Base-by-base conservation (phyloP, 2,329 filamentous ascomycete genomes). In the Fusarium solani-melongenae region DNA sequence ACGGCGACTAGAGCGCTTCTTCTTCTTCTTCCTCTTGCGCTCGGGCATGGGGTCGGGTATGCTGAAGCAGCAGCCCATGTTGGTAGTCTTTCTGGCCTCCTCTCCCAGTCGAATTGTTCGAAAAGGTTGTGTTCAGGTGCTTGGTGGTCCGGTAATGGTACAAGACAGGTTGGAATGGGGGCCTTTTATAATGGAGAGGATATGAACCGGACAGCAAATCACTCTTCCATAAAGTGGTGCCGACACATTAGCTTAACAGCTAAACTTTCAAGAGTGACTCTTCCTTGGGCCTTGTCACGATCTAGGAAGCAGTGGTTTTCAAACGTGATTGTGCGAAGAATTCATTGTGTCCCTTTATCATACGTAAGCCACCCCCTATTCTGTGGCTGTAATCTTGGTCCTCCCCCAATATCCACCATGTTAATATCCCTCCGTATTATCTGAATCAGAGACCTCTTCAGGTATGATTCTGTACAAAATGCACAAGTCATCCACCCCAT, bases 21-120 rank as follows among this genome's bases (percentile, higher is more conserved):
- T 17, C 38, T 39, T 41, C 39, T 22, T 44, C 39, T 22, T 44
- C 20, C n/a, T 11, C 41, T 49, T 33, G 20, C 34, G 33, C 6
- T 11, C 22, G 17, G 49, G 24, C 17, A 11, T 34, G 4, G 49
- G 46, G 15, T 55, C 51, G 5, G 66, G 41, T 57, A 55, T 58
- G 49, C 71, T 72, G 10, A 38, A 53, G 20, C 33, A 72, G 20
- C 64, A 61, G 12, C 71, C 71, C 71, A 73, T 72, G 5, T 24
- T 55, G 41, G 2, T 29, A 5, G 22, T 51, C 6, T 34, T 17
- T 12, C 22, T 27, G 2, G n/a, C 29, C 12, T 22, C 44, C 44
- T 49, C 44, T 27, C 44, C 22, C 8, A 27, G 10, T 44, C 6
- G 14, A 11, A 27, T 29, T 22, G 11, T 44, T 11, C 31, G 39